Evolutionary conservation across 148 eudicot genomes (phyloP).

Genomic region (Arbutus unedo): DNA sequence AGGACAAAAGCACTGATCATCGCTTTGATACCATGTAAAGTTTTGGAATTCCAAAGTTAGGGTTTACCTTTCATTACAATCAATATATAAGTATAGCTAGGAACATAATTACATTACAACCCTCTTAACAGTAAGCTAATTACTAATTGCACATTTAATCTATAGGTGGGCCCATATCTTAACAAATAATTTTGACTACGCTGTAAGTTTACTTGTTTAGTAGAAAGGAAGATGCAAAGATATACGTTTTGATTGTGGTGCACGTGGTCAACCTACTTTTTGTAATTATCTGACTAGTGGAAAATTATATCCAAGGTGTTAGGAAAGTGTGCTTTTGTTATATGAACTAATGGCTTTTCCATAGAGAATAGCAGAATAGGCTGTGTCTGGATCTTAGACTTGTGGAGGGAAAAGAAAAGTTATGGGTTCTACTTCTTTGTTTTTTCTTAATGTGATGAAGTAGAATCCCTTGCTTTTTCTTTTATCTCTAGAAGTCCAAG

Average conservation of each 20-base stretch:
- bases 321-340: neutral
- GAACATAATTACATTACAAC: no score
- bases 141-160: no score
- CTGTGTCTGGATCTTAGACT: neutral
- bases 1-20: no score
- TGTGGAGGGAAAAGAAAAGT: neutral
- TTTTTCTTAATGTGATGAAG: neutral
- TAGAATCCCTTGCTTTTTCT: neutral
- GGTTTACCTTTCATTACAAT: no score
- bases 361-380: neutral
- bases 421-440: neutral
- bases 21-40: no score
- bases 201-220: neutral
- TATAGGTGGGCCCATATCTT: no score
- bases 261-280: neutral
- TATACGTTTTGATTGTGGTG: neutral
- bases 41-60: no score
- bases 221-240: neutral
- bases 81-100: no score
- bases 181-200: neutral
- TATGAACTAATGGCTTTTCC: neutral
- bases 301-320: neutral
- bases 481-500: neutral
- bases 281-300: neutral
- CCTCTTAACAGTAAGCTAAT: no score